A percentile compares a stretch with the other conserved stretches of the same genome.
Evolutionary conservation across 2,329 filamentous ascomycete species (phyloP).

Genomic region (Sordariomycetes sp.): DNA sequence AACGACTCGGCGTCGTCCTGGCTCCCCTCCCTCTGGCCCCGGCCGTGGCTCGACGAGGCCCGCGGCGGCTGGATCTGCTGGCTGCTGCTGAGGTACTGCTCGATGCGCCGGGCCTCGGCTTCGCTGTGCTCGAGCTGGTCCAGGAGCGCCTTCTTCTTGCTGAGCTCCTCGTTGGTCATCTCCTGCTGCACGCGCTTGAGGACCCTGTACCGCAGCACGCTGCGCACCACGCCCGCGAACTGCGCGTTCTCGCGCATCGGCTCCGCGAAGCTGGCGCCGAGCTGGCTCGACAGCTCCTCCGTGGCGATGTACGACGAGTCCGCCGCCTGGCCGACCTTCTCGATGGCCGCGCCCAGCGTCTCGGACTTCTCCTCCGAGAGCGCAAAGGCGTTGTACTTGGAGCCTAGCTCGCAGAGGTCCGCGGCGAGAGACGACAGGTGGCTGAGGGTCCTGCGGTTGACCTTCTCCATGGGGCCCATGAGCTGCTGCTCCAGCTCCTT

Average conservation of each 20-base stretch:
- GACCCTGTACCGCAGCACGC: constrained; percentile 78
- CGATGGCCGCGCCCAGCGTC: constrained; percentile 83
- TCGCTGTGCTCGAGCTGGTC: constrained; percentile 91
- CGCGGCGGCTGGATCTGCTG: constrained; percentile 55
- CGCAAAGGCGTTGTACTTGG: constrained; percentile 94
- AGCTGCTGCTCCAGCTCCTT: constrained; percentile 83
- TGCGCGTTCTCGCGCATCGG: constrained; percentile 97
- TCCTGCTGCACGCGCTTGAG: constrained; percentile 95
- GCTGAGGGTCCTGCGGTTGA: constrained; percentile 79
- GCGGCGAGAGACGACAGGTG: constrained; percentile 76
- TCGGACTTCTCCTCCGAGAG: constrained; percentile 76
- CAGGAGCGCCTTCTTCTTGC: constrained; percentile 73
- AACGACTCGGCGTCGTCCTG: constrained; percentile 78
- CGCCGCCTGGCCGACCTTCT: constrained; percentile 86
- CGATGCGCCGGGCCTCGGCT: constrained; percentile 82
- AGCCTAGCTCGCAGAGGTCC: constrained; percentile 86
- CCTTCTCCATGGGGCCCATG: constrained; percentile 91
- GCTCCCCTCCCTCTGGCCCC: constrained; percentile 42
- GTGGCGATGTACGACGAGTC: constrained; percentile 95
- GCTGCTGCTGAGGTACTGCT: constrained; percentile 76
- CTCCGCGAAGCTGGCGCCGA: constrained; percentile 93
- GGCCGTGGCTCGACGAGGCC: constrained; percentile 41
- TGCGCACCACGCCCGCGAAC: constrained; percentile 88
- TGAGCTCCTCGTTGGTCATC: constrained; percentile 87
- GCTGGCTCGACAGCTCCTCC: constrained; percentile 73